phyloP scores from a whole-genome alignment of 1,139 yeast genomes.

The Taiozyma sp. region DNA sequence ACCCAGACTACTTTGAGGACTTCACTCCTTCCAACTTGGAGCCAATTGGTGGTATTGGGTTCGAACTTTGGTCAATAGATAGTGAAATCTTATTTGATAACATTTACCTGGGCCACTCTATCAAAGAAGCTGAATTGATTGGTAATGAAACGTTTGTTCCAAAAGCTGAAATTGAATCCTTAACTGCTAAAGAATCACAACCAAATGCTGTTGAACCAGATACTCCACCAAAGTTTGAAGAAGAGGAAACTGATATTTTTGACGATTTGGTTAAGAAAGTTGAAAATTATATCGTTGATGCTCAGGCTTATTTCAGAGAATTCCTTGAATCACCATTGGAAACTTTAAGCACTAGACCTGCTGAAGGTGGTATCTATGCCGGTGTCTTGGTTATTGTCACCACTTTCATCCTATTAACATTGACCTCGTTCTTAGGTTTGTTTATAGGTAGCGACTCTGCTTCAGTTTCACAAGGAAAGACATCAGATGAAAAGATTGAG shows the following conservation, averaged over 20 bases:
- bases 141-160: constrained; percentile 72
- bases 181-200: constrained; percentile 32
- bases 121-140: constrained; percentile 73
- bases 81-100: constrained; percentile 71
- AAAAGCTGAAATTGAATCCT: constrained; percentile 53
- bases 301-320: constrained; percentile 28
- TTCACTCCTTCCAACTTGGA: constrained; percentile 53
- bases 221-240: not conserved
- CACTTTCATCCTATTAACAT: constrained; percentile 34
- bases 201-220: constrained; percentile 38
- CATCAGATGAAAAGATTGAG: constrained; percentile 2
- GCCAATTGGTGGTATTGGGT: constrained; percentile 76
- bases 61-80: constrained; percentile 90
- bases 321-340: constrained; percentile 38
- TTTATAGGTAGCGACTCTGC: constrained; percentile 20
- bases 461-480: constrained; percentile 5
- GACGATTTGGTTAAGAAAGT: constrained; percentile 19
- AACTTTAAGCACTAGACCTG: constrained; percentile 39
- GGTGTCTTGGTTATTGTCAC: constrained; percentile 36
- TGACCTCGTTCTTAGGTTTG: constrained; percentile 30
- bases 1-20: constrained; percentile 67
- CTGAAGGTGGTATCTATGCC: constrained; percentile 43
- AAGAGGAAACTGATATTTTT: constrained; percentile 2
- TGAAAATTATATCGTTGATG: constrained; percentile 21
- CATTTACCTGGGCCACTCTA: constrained; percentile 77